Percentiles rank a stretch among this genome's conserved stretches.
These are phyloP conservation scores for Coemansia biformis DNA, from an alignment of 192 early-diverging fungal genomes.

Conservation along the genomic window DNA sequence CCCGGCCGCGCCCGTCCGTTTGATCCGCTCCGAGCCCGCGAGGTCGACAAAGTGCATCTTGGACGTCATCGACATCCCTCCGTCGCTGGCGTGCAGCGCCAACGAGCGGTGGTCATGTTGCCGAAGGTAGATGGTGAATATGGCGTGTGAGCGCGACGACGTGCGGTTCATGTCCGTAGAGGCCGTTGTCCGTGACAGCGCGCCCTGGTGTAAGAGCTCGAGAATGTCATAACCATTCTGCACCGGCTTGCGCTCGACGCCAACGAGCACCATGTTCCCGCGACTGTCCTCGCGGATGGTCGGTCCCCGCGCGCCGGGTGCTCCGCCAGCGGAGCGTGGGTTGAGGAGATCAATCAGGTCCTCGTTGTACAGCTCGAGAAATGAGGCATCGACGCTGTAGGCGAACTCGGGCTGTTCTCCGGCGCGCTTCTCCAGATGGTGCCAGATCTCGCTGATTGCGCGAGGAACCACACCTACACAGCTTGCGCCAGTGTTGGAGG, in stretches of 20 bases:
- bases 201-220: conserved; percentile 62
- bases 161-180: conserved; percentile 96
- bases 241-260: conserved; percentile 74
- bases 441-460: conserved; percentile 41
- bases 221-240: conserved; percentile 64
- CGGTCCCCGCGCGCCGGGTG: conserved; percentile 47
- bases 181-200: conserved; percentile 75
- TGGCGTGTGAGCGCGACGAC: conserved; percentile 93
- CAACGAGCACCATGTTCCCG: conserved; percentile 82
- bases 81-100: conserved; percentile 1
- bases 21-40: conserved; percentile 93
- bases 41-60: conserved; percentile 99
- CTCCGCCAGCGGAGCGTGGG: conserved; percentile 28
- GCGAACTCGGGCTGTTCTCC: conserved; percentile 16
- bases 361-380: conserved; percentile 96
- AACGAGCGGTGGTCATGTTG: conserved; percentile 64
- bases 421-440: conserved; percentile 10
- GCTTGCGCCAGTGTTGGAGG: too few relatives aligned
- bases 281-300: conserved; percentile 80
- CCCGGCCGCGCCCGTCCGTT: conserved; percentile 91
- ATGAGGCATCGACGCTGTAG: conserved; percentile 63
- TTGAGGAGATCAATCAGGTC: conserved; percentile 85
- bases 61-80: conserved; percentile 51
- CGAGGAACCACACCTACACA: conserved; percentile 45
- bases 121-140: conserved; percentile 84